A percentile compares a stretch with the other conserved stretches of the same genome.
Evolutionary conservation across 2,329 filamentous ascomycete genomes (phyloP).

Genomic region (Berkeleyomyces rouxiae): DNA sequence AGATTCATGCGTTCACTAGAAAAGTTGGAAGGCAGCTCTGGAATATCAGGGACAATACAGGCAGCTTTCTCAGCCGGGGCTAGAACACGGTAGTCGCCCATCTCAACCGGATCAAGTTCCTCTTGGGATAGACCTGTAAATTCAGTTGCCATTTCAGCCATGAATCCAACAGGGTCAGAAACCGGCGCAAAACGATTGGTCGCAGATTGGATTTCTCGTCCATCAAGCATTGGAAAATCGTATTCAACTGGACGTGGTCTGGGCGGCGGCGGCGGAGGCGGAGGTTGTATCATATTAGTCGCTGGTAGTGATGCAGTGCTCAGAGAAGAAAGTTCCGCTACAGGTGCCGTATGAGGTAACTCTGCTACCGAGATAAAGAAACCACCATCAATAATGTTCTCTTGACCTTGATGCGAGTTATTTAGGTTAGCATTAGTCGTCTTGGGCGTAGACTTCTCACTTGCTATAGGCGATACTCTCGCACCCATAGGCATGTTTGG

Average conservation of each 20-base stretch:
- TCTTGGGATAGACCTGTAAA: constrained; percentile 25
- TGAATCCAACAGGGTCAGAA: constrained; percentile 27
- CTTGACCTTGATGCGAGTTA: not conserved
- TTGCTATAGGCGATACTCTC: constrained; percentile 3
- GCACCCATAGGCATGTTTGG: not conserved
- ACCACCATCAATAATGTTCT: not conserved
- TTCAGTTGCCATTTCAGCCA: constrained; percentile 33
- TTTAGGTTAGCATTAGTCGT: not conserved
- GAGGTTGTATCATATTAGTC: not conserved
- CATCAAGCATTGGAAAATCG: constrained; percentile 22
- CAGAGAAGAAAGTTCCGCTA: not conserved
- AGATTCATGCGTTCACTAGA: not conserved
- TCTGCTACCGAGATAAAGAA: not conserved
- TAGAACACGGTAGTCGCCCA: constrained; percentile 24
- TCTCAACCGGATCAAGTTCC: constrained; percentile 30
- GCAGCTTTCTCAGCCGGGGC: constrained; percentile 19
- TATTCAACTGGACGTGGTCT: constrained; percentile 6
- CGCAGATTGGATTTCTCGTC: constrained; percentile 20
- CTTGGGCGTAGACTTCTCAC: constrained; percentile 7
- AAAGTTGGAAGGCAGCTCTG: constrained; percentile 25
- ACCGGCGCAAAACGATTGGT: constrained; percentile 10
- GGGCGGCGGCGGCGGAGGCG: not conserved
- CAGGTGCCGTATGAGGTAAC: not conserved
- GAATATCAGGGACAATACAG: constrained; percentile 16
- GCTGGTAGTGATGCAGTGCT: not conserved